A percentile compares a stretch with the other conserved stretches of the same genome.
Evolutionary conservation across 148 eudicot species (phyloP).

Genomic region (Hydrangea macrophylla): DNA sequence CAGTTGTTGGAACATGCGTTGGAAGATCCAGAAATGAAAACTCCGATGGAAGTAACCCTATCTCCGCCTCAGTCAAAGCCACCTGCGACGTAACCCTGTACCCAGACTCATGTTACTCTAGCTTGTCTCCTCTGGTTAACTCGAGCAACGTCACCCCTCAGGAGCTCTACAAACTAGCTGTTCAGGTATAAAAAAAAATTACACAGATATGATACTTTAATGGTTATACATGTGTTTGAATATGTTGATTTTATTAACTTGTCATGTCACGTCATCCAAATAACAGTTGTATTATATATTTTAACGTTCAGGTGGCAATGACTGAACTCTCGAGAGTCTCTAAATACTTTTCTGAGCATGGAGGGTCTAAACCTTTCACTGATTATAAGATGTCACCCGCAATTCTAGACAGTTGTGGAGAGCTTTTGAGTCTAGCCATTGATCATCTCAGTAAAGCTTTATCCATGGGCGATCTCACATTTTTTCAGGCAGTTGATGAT

Average conservation of each 20-base stretch:
- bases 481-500: conserved; percentile 25
- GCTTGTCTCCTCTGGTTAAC: conserved; percentile 21
- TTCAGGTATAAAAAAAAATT: too few relatives aligned
- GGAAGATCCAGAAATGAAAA: conserved; percentile 4
- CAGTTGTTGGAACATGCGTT: conserved; percentile 24
- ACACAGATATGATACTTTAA: too few relatives aligned
- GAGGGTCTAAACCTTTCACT: conserved; percentile 1
- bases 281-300: too few relatives aligned
- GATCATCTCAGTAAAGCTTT: conserved; percentile 30
- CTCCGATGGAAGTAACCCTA: conserved; percentile 3
- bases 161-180: conserved; percentile 23
- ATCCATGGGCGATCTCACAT: neutral
- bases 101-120: conserved; percentile 33
- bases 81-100: conserved; percentile 29
- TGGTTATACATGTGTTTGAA: too few relatives aligned
- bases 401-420: conserved; percentile 34
- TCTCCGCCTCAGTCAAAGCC: conserved; percentile 27
- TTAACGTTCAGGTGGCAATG: conserved; percentile 30
- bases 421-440: conserved; percentile 32
- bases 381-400: conserved; percentile 12
- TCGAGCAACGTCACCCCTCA: conserved; percentile 18
- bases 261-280: too few relatives aligned
- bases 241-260: too few relatives aligned
- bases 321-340: conserved; percentile 28
- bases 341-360: conserved; percentile 5